phyloP scores from a whole-genome alignment of 139 green algal genomes.

The Trebouxia sp. region DNA sequence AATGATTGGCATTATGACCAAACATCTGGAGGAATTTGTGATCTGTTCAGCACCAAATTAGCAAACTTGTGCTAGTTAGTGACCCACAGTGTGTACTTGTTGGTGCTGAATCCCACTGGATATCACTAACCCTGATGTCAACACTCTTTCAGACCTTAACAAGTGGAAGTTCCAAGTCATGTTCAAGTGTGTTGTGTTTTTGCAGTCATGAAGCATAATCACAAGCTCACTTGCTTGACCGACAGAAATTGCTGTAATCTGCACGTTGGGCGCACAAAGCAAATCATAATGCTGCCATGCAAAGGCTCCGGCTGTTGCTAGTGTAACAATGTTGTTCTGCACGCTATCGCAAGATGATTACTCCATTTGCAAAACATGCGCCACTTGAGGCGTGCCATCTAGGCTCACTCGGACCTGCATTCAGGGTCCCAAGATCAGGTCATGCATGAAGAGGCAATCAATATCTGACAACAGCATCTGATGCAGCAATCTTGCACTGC shows the following conservation, averaged over 20 bases:
- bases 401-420: neutral
- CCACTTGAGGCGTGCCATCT: slow-evolving; percentile 11
- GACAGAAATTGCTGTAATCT: no score
- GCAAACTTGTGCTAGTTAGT: neutral
- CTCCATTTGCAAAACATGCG: neutral
- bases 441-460: neutral
- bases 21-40: no score
- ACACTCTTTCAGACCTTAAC: no score
- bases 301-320: slow-evolving; percentile 17
- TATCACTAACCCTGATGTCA: neutral
- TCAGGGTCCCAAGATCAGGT: neutral
- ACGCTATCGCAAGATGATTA: no score
- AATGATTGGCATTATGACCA: neutral
- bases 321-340: no score
- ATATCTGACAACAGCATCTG: neutral
- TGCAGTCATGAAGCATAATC: no score
- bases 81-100: no score
- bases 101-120: neutral
- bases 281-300: no score
- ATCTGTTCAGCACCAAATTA: neutral
- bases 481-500: neutral
- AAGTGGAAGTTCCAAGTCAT: no score
- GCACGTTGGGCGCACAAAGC: no score
- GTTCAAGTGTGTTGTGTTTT: no score
- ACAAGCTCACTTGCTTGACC: no score